Evolutionary conservation across 2,329 filamentous ascomycete species (phyloP).

Genomic region (Sclerotinia spermophila): DNA sequence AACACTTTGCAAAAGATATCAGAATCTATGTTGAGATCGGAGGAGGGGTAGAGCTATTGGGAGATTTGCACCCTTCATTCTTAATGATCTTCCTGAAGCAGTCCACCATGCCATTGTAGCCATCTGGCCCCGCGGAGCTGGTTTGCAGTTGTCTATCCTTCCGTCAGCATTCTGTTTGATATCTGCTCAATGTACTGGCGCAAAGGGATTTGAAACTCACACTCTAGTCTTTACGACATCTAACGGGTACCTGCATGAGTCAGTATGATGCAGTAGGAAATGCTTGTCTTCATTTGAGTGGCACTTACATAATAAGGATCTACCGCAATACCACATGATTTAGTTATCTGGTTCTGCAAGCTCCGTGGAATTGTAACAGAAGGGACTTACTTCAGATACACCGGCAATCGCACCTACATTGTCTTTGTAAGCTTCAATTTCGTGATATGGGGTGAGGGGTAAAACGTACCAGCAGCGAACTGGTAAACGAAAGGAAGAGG

Average conservation of each 20-base stretch:
- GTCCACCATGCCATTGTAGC: slow-evolving; percentile 96
- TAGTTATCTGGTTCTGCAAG: slow-evolving; percentile 17
- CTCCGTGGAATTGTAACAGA: background rate
- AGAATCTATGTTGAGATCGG: background rate
- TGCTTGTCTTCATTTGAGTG: slow-evolving; percentile 17
- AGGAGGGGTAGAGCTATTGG: background rate
- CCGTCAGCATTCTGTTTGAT: slow-evolving; percentile 20
- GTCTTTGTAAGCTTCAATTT: slow-evolving; percentile 32
- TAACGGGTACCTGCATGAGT: slow-evolving; percentile 78
- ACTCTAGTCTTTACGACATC: slow-evolving; percentile 98
- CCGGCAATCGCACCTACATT: slow-evolving; percentile 80
- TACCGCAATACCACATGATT: slow-evolving; percentile 41
- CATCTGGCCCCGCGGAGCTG: slow-evolving; percentile 73
- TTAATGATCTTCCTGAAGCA: slow-evolving; percentile 97
- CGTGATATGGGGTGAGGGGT: slow-evolving; percentile 24
- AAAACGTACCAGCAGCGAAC: slow-evolving; percentile 74
- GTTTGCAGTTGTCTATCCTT: slow-evolving; percentile 76
- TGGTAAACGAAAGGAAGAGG: slow-evolving; percentile 91
- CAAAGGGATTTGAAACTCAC: slow-evolving; percentile 50
- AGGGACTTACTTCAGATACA: slow-evolving; percentile 80
- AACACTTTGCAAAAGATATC: background rate
- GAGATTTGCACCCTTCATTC: slow-evolving; percentile 74
- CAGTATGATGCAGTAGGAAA: slow-evolving; percentile 14
- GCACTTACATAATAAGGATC: slow-evolving; percentile 80
- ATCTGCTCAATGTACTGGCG: background rate